Evolutionary conservation across 257 asterid species (phyloP).

Genomic region (Fraxinus anomala): DNA sequence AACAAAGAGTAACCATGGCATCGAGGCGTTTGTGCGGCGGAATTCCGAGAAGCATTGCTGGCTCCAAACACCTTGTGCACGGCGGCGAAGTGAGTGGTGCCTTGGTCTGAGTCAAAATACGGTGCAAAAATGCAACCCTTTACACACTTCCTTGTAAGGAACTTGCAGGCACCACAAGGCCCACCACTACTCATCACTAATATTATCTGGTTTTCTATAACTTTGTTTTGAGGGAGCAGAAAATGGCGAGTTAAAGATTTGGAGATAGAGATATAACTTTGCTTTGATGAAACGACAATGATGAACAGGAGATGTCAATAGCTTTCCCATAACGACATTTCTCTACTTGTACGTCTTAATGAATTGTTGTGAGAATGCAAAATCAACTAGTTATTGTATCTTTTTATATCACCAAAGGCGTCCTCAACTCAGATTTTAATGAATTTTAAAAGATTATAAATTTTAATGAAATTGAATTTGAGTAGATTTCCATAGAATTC

Average conservation of each 20-base stretch:
- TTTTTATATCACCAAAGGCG: too few relatives aligned
- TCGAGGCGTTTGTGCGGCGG: slow-evolving; percentile 59
- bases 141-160: slow-evolving; percentile 61
- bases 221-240: neutral
- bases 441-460: too few relatives aligned
- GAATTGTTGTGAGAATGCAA: too few relatives aligned
- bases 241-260: slow-evolving; percentile 19
- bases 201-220: slow-evolving; percentile 1
- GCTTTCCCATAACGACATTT: too few relatives aligned
- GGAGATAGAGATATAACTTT: slow-evolving; percentile 10
- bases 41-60: slow-evolving; percentile 51
- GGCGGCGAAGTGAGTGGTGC: slow-evolving; percentile 67
- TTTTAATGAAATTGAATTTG: too few relatives aligned
- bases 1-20: slow-evolving; percentile 64
- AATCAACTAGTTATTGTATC: too few relatives aligned
- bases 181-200: slow-evolving; percentile 38
- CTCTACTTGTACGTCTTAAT: too few relatives aligned
- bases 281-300: too few relatives aligned
- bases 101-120: slow-evolving; percentile 65
- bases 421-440: too few relatives aligned
- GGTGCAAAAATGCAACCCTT: slow-evolving; percentile 65
- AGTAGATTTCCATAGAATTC: too few relatives aligned
- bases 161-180: slow-evolving; percentile 81
- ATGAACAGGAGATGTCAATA: too few relatives aligned
- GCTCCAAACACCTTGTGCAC: slow-evolving; percentile 76